Percentiles rank a stretch among this genome's conserved stretches.
phyloP scores from a whole-genome alignment of 2,329 filamentous ascomycete genomes.

The Rugonectria rugulosa region DNA sequence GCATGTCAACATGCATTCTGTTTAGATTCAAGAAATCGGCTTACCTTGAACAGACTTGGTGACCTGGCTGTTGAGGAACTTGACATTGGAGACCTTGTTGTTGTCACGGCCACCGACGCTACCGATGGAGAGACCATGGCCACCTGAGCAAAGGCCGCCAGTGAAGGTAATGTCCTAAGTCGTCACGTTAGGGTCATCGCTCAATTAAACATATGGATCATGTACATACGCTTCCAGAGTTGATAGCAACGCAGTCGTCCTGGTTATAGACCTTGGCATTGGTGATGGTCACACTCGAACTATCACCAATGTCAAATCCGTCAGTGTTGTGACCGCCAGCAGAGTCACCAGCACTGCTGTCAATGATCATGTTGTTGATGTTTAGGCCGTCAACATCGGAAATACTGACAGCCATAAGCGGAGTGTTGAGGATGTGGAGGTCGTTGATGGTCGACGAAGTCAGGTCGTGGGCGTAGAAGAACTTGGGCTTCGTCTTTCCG shows the following conservation, averaged over 20 bases:
- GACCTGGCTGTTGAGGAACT: conserved; percentile 57
- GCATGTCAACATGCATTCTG: background rate
- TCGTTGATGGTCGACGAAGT: conserved; percentile 45
- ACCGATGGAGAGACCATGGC: conserved; percentile 53
- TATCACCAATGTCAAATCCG: conserved; percentile 64
- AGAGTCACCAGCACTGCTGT: conserved; percentile 47
- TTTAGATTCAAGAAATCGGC: background rate
- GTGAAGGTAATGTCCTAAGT: conserved; percentile 52
- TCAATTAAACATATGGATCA: background rate
- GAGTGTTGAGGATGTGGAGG: conserved; percentile 51
- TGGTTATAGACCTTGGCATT: conserved; percentile 65
- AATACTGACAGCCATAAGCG: conserved; percentile 51
- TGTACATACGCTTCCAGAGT: conserved; percentile 51
- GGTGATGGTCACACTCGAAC: conserved; percentile 57
- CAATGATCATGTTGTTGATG: conserved; percentile 48
- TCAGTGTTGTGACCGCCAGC: conserved; percentile 61
- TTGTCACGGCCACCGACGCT: conserved; percentile 55
- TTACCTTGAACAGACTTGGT: conserved; percentile 59
- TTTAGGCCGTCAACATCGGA: conserved; percentile 44
- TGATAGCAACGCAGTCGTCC: conserved; percentile 67
- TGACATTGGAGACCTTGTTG: conserved; percentile 60
- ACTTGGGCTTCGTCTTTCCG: conserved; percentile 35
- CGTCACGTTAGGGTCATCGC: background rate
- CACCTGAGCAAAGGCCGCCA: conserved; percentile 52
- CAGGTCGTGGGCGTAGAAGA: conserved; percentile 32